Evolutionary conservation across 1,284 basidiomycete genomes (phyloP), one percentile per base, ranked within the genome.

Genomic region (Leccinum fuscescens): DNA sequence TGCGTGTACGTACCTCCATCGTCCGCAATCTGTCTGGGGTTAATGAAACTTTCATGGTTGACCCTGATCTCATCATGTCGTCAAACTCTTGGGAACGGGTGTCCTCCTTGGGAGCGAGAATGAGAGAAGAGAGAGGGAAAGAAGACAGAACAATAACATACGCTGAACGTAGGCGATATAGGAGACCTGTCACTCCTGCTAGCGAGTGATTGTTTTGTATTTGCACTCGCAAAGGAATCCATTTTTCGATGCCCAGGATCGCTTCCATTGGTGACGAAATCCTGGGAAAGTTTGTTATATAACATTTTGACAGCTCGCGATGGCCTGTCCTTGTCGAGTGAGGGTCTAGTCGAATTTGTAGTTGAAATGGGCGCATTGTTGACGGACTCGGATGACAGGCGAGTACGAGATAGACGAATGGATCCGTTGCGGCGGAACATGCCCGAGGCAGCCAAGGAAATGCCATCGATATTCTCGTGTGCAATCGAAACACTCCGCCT

Each of bases 1-100:
- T 71, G 73, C 74, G 62, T 14, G 63, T 64, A 71, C 63, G 67
- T 76, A 94, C 94, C 81, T 96, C 93, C 83, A 95, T 94, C 44
- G 87, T 92, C 74, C 88, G 90, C 59, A 97, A 79, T 56, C 94
- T 82, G 77, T 96, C 91, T 59, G 96, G 96, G 29, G 96, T 98
- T 62, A 98, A 81, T 54, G 94, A 96, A 68, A 98, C 89, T 74
- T 95, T 96, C 89, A 96, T 92, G 8, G 94, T 96, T 58, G 89
- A 81, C 58, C 89, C 86, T 61, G 91, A 93, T 57, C 86, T 85
- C 84, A 97, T 88, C 72, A 96, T 79, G 72, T 93, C 87, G 76
- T 97, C 94, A 74, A 97, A 97, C 73, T 95, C 92, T 62, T 89
- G 82, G 60, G 83, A 79, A 65, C 83, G 77, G 15, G 79, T 77